Evolutionary conservation across 2,329 filamentous ascomycete species (phyloP), one percentile per base, ranked within the genome.

Genomic region (Dactylonectria macrodidyma): DNA sequence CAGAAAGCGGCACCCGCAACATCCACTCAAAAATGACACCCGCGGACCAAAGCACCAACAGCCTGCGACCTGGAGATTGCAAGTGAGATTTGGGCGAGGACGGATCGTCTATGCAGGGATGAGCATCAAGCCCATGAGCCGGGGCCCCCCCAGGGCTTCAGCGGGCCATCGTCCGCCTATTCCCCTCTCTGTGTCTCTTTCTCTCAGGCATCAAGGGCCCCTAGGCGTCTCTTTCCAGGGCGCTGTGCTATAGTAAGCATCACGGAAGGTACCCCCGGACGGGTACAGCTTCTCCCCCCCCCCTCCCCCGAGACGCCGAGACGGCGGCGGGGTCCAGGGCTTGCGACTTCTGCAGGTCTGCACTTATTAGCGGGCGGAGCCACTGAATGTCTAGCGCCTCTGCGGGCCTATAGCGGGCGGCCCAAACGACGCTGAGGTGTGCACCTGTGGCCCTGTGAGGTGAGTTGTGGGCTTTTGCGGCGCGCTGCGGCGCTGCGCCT

Each of bases 71-170:
- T 75, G 73, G 74, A 76, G 74, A 76, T 76, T 76, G 67, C 73
- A 76, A 70, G 74, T 76, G 71, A 76, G 72, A 76, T 76, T 75
- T 77, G 71, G 71, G 62, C 71, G 74, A 74, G 70, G 69, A 73
- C 71, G 74, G 77, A 79, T 79, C 77, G 77, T 71, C 76, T 74
- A 71, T 78, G 77, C 77, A 79, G 77, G 77, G 77, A 76, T 78
- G 67, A 41, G 62, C 69, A 73, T 71, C 73, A 73, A 74, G 71
- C 65, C 68, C 48, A 36, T 48, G 65, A 46, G 65, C 63, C 71
- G 69, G 66, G 74, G 67, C 64, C 59, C 66, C 54, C 54, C 72
- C 73, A 71, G 52, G 71, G 67, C 64, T 66, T 30, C 59, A 46
- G 61, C 52, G 47, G 58, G 59, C 58, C 64, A 59, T 48, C 54